These are phyloP conservation scores for Claviceps monticola DNA, from an alignment of 2,329 filamentous ascomycete genomes.

Conservation along the genomic window DNA sequence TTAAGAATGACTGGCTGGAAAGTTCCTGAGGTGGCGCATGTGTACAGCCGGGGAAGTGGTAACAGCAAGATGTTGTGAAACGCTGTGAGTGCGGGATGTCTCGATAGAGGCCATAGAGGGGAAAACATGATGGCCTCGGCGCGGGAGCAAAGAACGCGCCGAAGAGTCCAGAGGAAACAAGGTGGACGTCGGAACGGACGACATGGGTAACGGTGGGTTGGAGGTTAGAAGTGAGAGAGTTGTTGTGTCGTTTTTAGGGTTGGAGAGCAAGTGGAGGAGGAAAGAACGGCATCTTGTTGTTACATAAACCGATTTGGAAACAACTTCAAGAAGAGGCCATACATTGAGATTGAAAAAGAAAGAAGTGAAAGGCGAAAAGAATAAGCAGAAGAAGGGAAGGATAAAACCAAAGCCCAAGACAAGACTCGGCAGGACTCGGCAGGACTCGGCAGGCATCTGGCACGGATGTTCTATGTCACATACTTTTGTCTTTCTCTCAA, in stretches of 20 bases:
- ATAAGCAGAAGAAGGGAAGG: neutral
- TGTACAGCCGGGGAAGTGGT: neutral
- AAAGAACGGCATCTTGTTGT: neutral
- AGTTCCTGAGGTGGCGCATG: neutral
- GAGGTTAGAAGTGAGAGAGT: neutral
- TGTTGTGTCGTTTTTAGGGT: neutral
- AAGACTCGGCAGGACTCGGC: too few species aligned
- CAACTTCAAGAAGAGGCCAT: neutral
- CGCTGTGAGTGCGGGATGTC: neutral
- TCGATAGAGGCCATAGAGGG: neutral
- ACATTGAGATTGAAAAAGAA: neutral
- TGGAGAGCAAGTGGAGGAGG: neutral
- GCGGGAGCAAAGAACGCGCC: too few species aligned
- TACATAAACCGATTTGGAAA: neutral
- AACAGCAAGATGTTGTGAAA: constrained; percentile 4
- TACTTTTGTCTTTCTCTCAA: constrained; percentile 72
- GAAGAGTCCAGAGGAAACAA: neutral
- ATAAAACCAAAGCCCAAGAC: neutral
- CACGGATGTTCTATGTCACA: constrained; percentile 12
- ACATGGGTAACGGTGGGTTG: neutral
- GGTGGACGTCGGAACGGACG: neutral
- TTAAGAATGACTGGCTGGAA: neutral
- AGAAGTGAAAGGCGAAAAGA: neutral
- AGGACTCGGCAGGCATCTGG: neutral
- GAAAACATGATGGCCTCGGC: neutral